phyloP scores from a whole-genome alignment of 495 filamentous ascomycete genomes.

The Penicillium cinerascens region DNA sequence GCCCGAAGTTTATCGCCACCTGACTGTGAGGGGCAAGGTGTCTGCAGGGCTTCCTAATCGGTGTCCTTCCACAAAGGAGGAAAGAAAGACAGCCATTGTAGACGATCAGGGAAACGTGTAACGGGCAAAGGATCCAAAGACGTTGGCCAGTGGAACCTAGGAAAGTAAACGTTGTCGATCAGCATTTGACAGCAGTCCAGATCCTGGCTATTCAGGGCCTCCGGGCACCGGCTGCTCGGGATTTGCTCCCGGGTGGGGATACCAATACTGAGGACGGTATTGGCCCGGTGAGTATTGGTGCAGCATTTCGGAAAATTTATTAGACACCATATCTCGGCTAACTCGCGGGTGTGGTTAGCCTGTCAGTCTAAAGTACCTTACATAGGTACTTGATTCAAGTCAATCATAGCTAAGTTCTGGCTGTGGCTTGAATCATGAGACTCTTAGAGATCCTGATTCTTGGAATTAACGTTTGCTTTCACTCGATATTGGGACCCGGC shows the following conservation, averaged over 20 bases:
- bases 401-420: neutral
- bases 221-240: slow-evolving; percentile 3
- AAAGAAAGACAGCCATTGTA: neutral
- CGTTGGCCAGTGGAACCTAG: slow-evolving; percentile 13
- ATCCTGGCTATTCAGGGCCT: slow-evolving; percentile 7
- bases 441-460: no score
- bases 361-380: neutral
- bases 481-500: neutral
- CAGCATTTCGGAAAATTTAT: neutral
- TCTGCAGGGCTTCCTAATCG: neutral
- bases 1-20: neutral
- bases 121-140: slow-evolving; percentile 1
- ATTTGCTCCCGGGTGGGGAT: slow-evolving; percentile 2
- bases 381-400: neutral
- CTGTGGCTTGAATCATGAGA: neutral
- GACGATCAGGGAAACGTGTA: neutral
- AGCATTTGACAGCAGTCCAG: slow-evolving; percentile 21
- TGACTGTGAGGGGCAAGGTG: neutral
- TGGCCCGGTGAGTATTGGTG: neutral
- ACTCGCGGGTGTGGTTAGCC: neutral
- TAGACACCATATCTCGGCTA: neutral
- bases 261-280: neutral
- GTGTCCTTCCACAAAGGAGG: neutral
- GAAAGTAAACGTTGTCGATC: slow-evolving; percentile 27
- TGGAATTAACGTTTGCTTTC: neutral